Conservation (phyloP, 768 basidiomycete species). For the Podaxis sp. region DNA sequence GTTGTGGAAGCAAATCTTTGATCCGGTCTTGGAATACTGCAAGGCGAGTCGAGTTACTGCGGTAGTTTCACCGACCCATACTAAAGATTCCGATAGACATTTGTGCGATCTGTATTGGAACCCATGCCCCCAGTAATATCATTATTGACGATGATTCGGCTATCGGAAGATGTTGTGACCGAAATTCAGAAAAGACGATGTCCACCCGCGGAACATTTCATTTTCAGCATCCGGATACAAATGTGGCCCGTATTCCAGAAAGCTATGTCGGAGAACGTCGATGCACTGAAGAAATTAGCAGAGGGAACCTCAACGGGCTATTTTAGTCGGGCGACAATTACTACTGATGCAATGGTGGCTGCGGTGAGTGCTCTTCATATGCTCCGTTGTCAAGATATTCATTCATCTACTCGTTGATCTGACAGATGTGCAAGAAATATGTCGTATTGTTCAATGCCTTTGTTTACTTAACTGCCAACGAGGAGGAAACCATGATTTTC, state of each 20-base stretch:
- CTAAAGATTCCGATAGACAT: constrained; percentile 41
- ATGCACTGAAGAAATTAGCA: constrained; percentile 76
- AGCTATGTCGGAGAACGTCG: constrained; percentile 78
- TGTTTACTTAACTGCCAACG: constrained; percentile 73
- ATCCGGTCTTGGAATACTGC: constrained; percentile 84
- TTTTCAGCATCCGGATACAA: constrained; percentile 75
- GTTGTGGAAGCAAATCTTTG: constrained; percentile 91
- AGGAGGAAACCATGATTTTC: constrained; percentile 96
- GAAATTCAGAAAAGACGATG: constrained; percentile 78
- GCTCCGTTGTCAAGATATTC: background rate
- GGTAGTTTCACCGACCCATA: background rate
- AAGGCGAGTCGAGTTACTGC: constrained; percentile 42
- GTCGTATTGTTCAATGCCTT: constrained; percentile 77
- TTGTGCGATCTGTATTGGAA: constrained; percentile 64
- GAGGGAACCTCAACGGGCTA: constrained; percentile 64
- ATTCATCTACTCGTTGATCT: constrained; percentile 7
- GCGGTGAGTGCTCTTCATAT: constrained; percentile 39
- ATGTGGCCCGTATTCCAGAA: constrained; percentile 97
- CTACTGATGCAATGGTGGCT: constrained; percentile 66
- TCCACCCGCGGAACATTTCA: constrained; percentile 74
- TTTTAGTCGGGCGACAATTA: constrained; percentile 54
- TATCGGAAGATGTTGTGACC: constrained; percentile 75
- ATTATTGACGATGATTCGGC: constrained; percentile 85
- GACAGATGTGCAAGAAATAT: constrained; percentile 73
- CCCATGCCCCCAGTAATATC: constrained; percentile 71